A percentile compares a stretch with the other conserved stretches of the same genome.
Evolutionary conservation across 2,329 filamentous ascomycete species (phyloP).

Genomic region (Hypoxylon sp.): DNA sequence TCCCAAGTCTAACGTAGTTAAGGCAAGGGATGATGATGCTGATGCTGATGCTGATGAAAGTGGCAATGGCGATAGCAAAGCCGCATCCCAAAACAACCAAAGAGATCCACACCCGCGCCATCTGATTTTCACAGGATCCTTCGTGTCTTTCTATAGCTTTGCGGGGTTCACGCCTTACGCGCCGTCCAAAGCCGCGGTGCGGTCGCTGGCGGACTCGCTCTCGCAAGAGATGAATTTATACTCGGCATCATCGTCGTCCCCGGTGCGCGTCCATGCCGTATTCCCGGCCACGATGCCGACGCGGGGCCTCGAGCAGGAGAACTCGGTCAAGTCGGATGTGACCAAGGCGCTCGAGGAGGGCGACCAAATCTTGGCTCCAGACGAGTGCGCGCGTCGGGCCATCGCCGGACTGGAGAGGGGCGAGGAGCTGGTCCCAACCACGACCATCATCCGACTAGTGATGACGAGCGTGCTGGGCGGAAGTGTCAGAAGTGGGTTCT

Average conservation of each 20-base stretch:
- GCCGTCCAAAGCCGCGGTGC: slow-evolving; percentile 72
- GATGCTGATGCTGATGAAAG: not conserved
- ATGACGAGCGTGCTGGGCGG: slow-evolving; percentile 54
- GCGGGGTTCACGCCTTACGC: slow-evolving; percentile 72
- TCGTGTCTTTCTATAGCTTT: slow-evolving; percentile 67
- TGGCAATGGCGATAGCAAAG: not conserved
- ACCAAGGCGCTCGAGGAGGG: slow-evolving; percentile 51
- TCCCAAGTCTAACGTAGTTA: too few relatives aligned
- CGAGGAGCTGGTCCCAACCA: slow-evolving; percentile 69
- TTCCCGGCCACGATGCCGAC: slow-evolving; percentile 72
- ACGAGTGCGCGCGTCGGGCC: slow-evolving; percentile 66
- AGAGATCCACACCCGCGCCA: slow-evolving; percentile 54
- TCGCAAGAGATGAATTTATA: slow-evolving; percentile 63
- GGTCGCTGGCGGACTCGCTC: slow-evolving; percentile 69
- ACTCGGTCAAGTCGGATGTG: slow-evolving; percentile 49
- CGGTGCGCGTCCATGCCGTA: slow-evolving; percentile 68
- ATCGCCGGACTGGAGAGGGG: slow-evolving; percentile 69
- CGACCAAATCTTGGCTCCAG: slow-evolving; percentile 54
- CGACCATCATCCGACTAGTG: slow-evolving; percentile 65
- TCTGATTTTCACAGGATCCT: slow-evolving; percentile 73
- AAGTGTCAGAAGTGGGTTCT: slow-evolving; percentile 44
- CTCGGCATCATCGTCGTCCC: slow-evolving; percentile 39
- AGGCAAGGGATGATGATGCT: too few relatives aligned
- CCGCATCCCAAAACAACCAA: not conserved
- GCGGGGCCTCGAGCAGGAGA: slow-evolving; percentile 57